phyloP scores from a whole-genome alignment of 2,329 filamentous ascomycete genomes.

The Cladosporium sp. region DNA sequence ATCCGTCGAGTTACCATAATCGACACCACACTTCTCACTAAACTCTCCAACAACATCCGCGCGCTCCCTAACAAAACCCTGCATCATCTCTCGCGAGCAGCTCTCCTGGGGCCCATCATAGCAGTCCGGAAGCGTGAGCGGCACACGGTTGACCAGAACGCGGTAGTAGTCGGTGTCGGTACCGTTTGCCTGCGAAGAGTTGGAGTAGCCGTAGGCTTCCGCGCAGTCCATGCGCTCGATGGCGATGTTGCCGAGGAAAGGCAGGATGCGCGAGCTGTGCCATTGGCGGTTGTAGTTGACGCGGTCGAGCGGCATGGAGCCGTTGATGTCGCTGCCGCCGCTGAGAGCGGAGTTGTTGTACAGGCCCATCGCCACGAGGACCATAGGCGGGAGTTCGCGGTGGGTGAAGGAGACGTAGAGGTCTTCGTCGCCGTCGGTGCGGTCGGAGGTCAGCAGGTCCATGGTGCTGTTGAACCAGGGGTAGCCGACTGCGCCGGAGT shows the following conservation, averaged over 20 bases:
- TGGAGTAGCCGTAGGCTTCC: conserved; percentile 51
- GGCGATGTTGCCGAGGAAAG: conserved; percentile 62
- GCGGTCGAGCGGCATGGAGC: conserved; percentile 58
- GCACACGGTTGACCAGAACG: conserved; percentile 48
- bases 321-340: conserved; percentile 51
- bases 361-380: conserved; percentile 61
- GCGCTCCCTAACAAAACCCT: conserved; percentile 39
- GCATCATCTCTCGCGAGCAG: conserved; percentile 42
- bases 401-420: conserved; percentile 66
- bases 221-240: conserved; percentile 60
- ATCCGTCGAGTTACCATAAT: conserved; percentile 41
- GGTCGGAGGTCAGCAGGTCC: conserved; percentile 43
- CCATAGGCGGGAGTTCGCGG: conserved; percentile 62
- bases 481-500: conserved; percentile 56
- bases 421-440: conserved; percentile 46
- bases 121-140: conserved; percentile 46
- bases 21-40: conserved; percentile 38
- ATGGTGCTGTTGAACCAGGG: conserved; percentile 64
- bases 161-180: conserved; percentile 41
- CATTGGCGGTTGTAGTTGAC: conserved; percentile 62
- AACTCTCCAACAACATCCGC: conserved; percentile 42
- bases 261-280: conserved; percentile 58
- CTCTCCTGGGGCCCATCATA: conserved; percentile 48
- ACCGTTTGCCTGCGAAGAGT: conserved; percentile 19
- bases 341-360: conserved; percentile 63